These are phyloP conservation scores for Botrytis sinoallii DNA, from an alignment of 2,329 filamentous ascomycete genomes.

Conservation along the genomic window DNA sequence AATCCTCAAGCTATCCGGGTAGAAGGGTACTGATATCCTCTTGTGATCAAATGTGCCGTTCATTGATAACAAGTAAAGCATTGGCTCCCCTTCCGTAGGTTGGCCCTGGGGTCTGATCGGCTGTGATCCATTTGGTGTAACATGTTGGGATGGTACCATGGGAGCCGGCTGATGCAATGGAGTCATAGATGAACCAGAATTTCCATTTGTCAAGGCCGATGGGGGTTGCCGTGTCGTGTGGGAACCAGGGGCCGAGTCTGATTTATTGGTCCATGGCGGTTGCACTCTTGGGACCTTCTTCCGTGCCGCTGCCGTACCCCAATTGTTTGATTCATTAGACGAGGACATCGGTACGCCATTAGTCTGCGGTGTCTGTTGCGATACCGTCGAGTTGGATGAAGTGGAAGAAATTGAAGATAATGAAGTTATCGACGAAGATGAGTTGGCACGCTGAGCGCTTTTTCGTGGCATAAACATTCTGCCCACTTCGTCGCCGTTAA, in stretches of 20 bases:
- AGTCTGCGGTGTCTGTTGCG: slow-evolving; percentile 56
- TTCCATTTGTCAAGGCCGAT: slow-evolving; percentile 56
- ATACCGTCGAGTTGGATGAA: slow-evolving; percentile 61
- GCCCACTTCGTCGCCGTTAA: slow-evolving; percentile 80
- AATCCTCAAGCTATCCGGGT: slow-evolving; percentile 90
- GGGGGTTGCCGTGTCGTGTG: slow-evolving; percentile 58
- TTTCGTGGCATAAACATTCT: slow-evolving; percentile 91
- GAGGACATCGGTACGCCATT: slow-evolving; percentile 51
- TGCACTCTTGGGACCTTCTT: slow-evolving; percentile 49
- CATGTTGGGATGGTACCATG: slow-evolving; percentile 66
- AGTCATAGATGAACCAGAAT: slow-evolving; percentile 60
- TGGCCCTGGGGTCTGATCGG: slow-evolving; percentile 45
- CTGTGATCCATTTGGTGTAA: slow-evolving; percentile 54
- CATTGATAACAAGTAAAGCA: slow-evolving; percentile 82
- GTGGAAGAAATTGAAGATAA: slow-evolving; percentile 56
- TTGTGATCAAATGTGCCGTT: slow-evolving; percentile 98
- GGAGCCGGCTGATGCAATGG: slow-evolving; percentile 57
- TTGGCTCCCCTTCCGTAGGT: slow-evolving; percentile 60
- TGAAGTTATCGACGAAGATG: slow-evolving; percentile 80
- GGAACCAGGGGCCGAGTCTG: slow-evolving; percentile 62
- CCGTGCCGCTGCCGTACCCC: slow-evolving; percentile 44
- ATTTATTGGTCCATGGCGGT: slow-evolving; percentile 63
- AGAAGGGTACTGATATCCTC: slow-evolving; percentile 88
- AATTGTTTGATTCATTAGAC: slow-evolving; percentile 30
- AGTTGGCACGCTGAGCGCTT: slow-evolving; percentile 80